Percentiles rank a stretch among this genome's conserved stretches.
Conservation (phyloP, 495 filamentous ascomycete genomes). For the Neurospora tetraspora region DNA sequence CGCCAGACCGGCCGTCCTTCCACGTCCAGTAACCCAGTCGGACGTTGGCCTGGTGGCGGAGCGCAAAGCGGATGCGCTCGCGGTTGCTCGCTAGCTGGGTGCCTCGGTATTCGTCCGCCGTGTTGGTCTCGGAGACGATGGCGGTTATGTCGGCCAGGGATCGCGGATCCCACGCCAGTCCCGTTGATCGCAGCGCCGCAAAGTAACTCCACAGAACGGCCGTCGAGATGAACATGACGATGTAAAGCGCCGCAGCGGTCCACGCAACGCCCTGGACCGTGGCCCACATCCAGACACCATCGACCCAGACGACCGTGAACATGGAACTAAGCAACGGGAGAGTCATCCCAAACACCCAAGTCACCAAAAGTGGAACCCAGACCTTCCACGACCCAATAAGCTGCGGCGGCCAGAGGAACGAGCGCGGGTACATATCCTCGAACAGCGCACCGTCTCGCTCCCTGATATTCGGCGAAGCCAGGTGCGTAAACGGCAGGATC, state of each 20-base stretch:
- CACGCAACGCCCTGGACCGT: conserved; percentile 67
- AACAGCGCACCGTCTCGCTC: conserved; percentile 43
- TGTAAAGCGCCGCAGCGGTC: conserved; percentile 65
- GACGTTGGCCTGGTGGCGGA: conserved; percentile 43
- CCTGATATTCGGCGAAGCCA: conserved; percentile 48
- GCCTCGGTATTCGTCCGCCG: conserved; percentile 50
- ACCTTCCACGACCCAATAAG: conserved; percentile 35
- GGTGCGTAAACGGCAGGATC: conserved; percentile 62
- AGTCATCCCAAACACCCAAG: conserved; percentile 38
- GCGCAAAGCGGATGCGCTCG: conserved; percentile 34
- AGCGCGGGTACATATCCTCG: conserved; percentile 40
- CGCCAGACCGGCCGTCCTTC: conserved; percentile 31
- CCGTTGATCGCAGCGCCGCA: conserved; percentile 48
- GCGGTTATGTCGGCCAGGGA: conserved; percentile 69
- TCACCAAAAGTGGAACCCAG: conserved; percentile 32
- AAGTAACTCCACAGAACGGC: conserved; percentile 39
- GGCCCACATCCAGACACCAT: conserved; percentile 63
- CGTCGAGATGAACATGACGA: conserved; percentile 50
- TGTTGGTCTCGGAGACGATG: conserved; percentile 70
- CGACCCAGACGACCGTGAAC: conserved; percentile 34
- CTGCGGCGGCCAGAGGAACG: conserved; percentile 35
- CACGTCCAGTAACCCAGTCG: conserved; percentile 77
- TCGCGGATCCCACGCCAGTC: conserved; percentile 76
- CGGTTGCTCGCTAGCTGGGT: conserved; percentile 48
- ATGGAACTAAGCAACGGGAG: conserved; percentile 38